Base-by-base conservation (phyloP, 768 basidiomycete species). In the Lentinula lateritia region DNA sequence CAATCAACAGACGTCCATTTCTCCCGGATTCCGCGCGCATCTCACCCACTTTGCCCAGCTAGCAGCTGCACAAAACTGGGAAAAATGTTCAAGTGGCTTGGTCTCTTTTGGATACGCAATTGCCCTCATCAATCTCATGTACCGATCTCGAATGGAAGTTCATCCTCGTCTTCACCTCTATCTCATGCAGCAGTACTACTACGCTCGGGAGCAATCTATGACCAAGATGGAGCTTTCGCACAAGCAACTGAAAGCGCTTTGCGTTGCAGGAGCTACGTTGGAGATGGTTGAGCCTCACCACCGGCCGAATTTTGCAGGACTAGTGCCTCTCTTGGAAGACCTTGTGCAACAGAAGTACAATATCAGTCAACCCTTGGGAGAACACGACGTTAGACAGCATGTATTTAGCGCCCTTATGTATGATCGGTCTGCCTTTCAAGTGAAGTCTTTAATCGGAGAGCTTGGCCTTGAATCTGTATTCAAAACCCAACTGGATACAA, bases 301-400 rank as follows among this genome's bases (percentile, higher is more conserved):
- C 18, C 55, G 55, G 15, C 13, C 42, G 6, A 34, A 20, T 41
- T 56, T 56, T 34, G 18, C 41, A 12, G 79, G 79, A 10, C 67
- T 84, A n/a, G 66, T 73, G 36, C 69, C 76, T 10, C 69, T 86
- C 1, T 63, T 86, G 3, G 72, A 74, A 38, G 75, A 79, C 50
- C 69, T 85, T 66, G 71, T 71, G 12, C 64, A 64, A 3, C 66
- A 68, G 1, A 66, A 32, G 13, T 15, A n/a, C 32, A n/a, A 50
- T 20, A n/a, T 46, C n/a, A 2, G 13, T 9, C 32, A 36, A n/a
- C n/a, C 43, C 8, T n/a, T 35, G 7, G n/a, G 8, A 7, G 56
- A 32, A 7, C 36, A 28, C 18, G 41, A 45, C 16, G 41, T 41
- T 18, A 38, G 58, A 46, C 9, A 36, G 15, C 3, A 12, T 2